Percentiles rank a stretch among this genome's conserved stretches.
phyloP scores from a whole-genome alignment of 2,329 filamentous ascomycete genomes.

The Trichoderma endophyticum region DNA sequence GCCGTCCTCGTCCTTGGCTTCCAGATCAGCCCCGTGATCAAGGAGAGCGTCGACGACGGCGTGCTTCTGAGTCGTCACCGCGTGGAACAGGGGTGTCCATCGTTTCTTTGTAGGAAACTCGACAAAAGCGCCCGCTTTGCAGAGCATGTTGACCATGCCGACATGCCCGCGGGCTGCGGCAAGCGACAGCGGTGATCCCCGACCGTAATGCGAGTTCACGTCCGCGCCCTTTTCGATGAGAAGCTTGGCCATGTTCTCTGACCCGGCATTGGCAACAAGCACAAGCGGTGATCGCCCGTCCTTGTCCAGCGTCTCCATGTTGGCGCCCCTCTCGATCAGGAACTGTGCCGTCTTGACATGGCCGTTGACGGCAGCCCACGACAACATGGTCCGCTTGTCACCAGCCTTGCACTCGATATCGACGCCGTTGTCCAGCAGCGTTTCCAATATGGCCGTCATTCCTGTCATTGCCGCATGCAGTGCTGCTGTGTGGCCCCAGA shows the following conservation, averaged over 20 bases:
- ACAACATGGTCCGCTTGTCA: constrained; percentile 5
- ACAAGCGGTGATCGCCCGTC: constrained; percentile 1
- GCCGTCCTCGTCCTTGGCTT: not conserved
- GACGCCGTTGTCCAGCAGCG: not conserved
- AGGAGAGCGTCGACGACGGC: not conserved
- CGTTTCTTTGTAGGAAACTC: not conserved
- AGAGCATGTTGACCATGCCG: not conserved
- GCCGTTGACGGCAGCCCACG: not conserved
- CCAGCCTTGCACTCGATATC: not conserved
- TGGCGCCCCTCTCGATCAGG: not conserved
- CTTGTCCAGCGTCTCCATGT: constrained; percentile 1
- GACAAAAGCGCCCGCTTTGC: not conserved
- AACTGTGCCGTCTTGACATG: not conserved
- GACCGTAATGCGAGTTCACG: not conserved
- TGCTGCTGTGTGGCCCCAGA: not conserved
- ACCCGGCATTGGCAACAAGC: not conserved
- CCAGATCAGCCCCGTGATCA: constrained; percentile 2
- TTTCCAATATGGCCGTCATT: not conserved
- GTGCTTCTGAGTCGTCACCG: not conserved
- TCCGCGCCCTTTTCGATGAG: constrained; percentile 9
- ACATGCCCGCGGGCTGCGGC: not conserved
- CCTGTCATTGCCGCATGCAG: constrained; percentile 5
- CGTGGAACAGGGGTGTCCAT: not conserved
- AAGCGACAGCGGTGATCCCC: not conserved
- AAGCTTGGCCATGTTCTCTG: not conserved